Percentiles rank a stretch among this genome's conserved stretches.
phyloP scores from a whole-genome alignment of 805 yeast species.

The Teunomyces stri region DNA sequence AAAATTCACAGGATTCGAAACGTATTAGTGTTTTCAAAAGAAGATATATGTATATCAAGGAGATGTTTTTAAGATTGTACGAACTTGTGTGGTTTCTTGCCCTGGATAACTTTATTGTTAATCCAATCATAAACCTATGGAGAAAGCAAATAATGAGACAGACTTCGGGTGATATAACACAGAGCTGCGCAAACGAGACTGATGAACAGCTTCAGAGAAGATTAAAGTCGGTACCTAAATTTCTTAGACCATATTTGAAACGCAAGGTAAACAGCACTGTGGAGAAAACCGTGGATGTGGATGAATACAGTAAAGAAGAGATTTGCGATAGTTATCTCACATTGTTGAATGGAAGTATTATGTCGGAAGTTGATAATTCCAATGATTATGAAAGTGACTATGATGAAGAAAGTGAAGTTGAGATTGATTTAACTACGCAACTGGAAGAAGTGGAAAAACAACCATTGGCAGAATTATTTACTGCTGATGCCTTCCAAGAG shows the following conservation, averaged over 20 bases:
- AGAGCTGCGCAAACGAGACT: neutral
- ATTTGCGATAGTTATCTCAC: conserved; percentile 19
- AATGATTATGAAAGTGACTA: conserved; percentile 20
- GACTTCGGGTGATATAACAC: neutral
- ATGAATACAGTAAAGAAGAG: conserved; percentile 16
- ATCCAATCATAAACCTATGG: neutral
- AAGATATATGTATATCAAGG: conserved; percentile 19
- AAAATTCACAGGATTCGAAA: neutral
- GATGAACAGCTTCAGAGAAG: conserved; percentile 7
- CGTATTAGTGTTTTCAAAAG: conserved; percentile 17
- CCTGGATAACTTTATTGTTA: neutral
- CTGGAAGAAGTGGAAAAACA: neutral
- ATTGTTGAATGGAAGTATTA: conserved; percentile 22
- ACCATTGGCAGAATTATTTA: conserved; percentile 19
- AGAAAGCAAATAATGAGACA: neutral
- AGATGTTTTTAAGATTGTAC: conserved; percentile 16
- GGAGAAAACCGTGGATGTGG: conserved; percentile 10
- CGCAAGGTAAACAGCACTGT: conserved; percentile 15
- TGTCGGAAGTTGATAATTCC: conserved; percentile 40
- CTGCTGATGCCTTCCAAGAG: conserved; percentile 25
- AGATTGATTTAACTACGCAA: neutral
- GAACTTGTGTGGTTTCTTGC: conserved; percentile 21
- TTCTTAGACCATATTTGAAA: conserved; percentile 25
- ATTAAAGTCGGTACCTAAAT: conserved; percentile 21
- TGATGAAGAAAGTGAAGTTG: conserved; percentile 8